These are phyloP conservation scores for Coemansia sp. DNA, from an alignment of 192 early-diverging fungal genomes.

Conservation along the genomic window DNA sequence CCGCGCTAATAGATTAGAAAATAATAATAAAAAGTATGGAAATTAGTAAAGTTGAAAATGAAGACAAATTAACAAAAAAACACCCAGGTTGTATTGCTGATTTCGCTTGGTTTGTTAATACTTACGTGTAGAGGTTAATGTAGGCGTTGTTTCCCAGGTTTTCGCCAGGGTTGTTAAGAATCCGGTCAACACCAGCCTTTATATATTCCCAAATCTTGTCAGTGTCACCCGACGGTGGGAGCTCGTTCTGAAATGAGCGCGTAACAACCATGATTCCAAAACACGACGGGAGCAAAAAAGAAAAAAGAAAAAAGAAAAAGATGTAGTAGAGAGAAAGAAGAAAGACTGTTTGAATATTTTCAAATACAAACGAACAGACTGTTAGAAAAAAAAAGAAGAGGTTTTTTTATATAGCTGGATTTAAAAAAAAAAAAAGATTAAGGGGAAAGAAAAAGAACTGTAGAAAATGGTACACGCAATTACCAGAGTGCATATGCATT, in stretches of 20 bases:
- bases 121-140: slow-evolving; percentile 76
- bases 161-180: slow-evolving; percentile 74
- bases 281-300: not conserved
- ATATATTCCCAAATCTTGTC: slow-evolving; percentile 74
- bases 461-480: not conserved
- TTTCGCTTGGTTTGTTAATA: slow-evolving; percentile 1
- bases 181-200: slow-evolving; percentile 75
- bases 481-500: not conserved
- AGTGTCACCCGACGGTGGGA: slow-evolving; percentile 35
- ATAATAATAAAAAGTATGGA: not conserved
- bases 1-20: slow-evolving; percentile 30
- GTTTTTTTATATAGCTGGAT: not conserved
- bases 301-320: not conserved
- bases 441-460: not conserved
- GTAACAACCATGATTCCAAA: slow-evolving; percentile 19
- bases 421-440: not conserved
- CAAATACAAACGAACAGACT: too few relatives aligned
- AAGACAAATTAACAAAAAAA: too few relatives aligned
- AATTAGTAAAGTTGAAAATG: not conserved
- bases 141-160: slow-evolving; percentile 75
- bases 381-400: not conserved
- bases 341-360: too few relatives aligned
- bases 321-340: slow-evolving; percentile 4
- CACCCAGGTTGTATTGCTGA: not conserved
- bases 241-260: slow-evolving; percentile 41